phyloP scores from a whole-genome alignment of 164 flowering plant species.

The Liriodendron chinense region DNA sequence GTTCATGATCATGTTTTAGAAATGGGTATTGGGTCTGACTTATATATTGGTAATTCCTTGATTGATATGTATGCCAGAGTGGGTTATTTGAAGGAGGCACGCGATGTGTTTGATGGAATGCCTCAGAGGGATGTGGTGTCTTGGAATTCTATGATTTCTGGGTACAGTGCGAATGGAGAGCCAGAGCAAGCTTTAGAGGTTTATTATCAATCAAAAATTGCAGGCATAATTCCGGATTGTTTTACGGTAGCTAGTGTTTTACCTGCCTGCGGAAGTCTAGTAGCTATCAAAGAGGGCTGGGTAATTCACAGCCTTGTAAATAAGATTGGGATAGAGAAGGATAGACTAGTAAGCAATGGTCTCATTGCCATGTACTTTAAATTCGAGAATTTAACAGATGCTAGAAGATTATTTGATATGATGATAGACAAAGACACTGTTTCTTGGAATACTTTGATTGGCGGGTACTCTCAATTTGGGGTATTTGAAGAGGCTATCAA shows the following conservation, averaged over 20 bases:
- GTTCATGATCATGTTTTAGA: constrained; percentile 36
- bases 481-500: constrained; percentile 28
- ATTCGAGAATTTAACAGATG: constrained; percentile 21
- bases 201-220: constrained; percentile 16
- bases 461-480: constrained; percentile 32
- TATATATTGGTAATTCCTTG: constrained; percentile 49
- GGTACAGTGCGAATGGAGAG: constrained; percentile 30
- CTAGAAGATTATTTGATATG: constrained; percentile 25
- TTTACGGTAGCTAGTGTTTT: constrained; percentile 33
- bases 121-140: constrained; percentile 37
- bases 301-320: constrained; percentile 27
- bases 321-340: constrained; percentile 29
- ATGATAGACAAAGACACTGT: constrained; percentile 36
- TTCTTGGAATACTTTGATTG: constrained; percentile 43
- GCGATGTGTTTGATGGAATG: constrained; percentile 44
- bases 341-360: constrained; percentile 35
- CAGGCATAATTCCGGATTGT: constrained; percentile 29
- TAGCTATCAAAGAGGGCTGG: constrained; percentile 26
- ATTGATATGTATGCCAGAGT: constrained; percentile 43
- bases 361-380: constrained; percentile 43
- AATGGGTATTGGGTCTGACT: constrained; percentile 44
- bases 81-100: constrained; percentile 29
- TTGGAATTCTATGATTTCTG: constrained; percentile 52
- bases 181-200: constrained; percentile 29
- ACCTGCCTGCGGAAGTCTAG: constrained; percentile 35